Percentiles rank a stretch among this genome's conserved stretches.
These are phyloP conservation scores for Endocarpon pusillum DNA, from an alignment of 495 filamentous ascomycete genomes.

Conservation along the genomic window DNA sequence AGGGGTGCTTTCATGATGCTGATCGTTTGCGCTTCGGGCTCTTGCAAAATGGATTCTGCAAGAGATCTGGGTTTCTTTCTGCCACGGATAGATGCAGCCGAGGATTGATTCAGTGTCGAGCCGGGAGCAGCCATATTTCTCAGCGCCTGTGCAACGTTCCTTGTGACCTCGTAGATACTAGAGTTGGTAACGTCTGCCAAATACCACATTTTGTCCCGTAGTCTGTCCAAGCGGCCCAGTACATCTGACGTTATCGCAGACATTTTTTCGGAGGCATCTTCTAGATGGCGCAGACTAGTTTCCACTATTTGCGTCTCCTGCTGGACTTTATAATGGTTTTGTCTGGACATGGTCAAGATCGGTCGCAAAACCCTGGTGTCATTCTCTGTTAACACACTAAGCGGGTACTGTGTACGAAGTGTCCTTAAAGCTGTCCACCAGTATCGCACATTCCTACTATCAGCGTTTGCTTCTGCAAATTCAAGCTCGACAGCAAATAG, in stretches of 20 bases:
- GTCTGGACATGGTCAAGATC: slow-evolving; percentile 43
- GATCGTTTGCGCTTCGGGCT: slow-evolving; percentile 72
- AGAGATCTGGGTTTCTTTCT: slow-evolving; percentile 31
- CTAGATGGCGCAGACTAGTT: slow-evolving; percentile 1
- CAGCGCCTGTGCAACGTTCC: slow-evolving; percentile 69
- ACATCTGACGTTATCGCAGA: slow-evolving; percentile 7
- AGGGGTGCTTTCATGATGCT: slow-evolving; percentile 69
- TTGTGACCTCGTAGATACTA: slow-evolving; percentile 73
- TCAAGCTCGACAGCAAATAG: not conserved
- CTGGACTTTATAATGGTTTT: slow-evolving; percentile 13
- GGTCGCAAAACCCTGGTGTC: not conserved
- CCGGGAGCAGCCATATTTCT: slow-evolving; percentile 66
- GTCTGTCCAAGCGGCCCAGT: slow-evolving; percentile 20
- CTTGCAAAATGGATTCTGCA: slow-evolving; percentile 51
- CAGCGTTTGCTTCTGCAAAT: slow-evolving; percentile 35
- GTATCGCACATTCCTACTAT: slow-evolving; percentile 51
- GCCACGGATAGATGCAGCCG: slow-evolving; percentile 20
- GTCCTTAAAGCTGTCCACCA: slow-evolving; percentile 54
- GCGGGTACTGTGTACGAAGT: slow-evolving; percentile 19
- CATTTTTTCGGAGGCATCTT: slow-evolving; percentile 1
- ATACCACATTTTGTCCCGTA: slow-evolving; percentile 96
- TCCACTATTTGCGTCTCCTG: not conserved
- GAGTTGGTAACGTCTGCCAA: slow-evolving; percentile 92
- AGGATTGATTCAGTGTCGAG: slow-evolving; percentile 22
- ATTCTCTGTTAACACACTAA: not conserved